These are phyloP conservation scores for Prunus campanulata DNA, from an alignment of 306 rosid species.

Conservation along the genomic window DNA sequence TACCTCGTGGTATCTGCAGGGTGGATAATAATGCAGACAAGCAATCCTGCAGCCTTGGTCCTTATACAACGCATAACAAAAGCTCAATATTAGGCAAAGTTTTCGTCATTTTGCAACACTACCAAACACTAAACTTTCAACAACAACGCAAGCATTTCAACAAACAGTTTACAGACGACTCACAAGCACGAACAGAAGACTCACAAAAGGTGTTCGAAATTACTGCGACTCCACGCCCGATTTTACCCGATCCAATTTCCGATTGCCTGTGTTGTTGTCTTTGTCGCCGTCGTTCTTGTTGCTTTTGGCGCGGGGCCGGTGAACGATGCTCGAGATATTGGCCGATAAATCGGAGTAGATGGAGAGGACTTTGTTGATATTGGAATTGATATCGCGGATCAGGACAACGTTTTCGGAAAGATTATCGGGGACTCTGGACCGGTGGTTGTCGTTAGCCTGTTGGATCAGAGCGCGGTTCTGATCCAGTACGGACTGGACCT, in stretches of 20 bases:
- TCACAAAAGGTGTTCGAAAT: not conserved
- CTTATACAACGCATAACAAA: not conserved
- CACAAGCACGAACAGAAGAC: not conserved
- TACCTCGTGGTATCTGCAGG: not conserved
- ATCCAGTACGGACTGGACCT: constrained; percentile 81
- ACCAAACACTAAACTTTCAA: no score
- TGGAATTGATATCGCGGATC: constrained; percentile 76
- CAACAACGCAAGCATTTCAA: not conserved
- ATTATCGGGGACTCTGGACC: constrained; percentile 57
- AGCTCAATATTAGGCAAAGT: not conserved
- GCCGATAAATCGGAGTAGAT: constrained; percentile 66
- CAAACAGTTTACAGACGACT: not conserved
- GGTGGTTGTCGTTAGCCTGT: constrained; percentile 84
- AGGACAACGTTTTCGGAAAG: constrained; percentile 72
- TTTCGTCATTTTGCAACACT: not conserved
- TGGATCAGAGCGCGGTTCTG: constrained; percentile 68
- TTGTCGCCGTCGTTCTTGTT: constrained; percentile 8
- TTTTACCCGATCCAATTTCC: not conserved
- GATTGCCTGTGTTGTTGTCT: not conserved
- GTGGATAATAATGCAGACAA: not conserved
- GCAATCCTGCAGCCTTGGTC: not conserved
- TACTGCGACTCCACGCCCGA: not conserved
- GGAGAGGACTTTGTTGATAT: constrained; percentile 66
- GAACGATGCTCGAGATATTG: constrained; percentile 48
- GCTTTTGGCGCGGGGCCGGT: not conserved